Evolutionary conservation across 495 filamentous ascomycete genomes (phyloP).

Genomic region (Aspergillus incahuasiensis): DNA sequence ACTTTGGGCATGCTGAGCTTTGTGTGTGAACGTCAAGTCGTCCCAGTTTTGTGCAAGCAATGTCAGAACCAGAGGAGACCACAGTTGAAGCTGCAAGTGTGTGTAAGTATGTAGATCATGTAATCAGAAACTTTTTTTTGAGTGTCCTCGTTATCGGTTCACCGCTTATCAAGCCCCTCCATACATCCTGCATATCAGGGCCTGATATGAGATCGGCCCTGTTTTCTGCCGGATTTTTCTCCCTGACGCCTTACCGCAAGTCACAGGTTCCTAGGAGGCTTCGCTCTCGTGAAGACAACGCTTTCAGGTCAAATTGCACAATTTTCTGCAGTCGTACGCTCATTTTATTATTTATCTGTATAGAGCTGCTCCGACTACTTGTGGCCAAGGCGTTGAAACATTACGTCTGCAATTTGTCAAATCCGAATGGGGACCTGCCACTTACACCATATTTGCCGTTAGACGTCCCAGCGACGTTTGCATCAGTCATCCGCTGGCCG

Average conservation of each 20-base stretch:
- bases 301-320: no score
- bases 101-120: constrained; percentile 41
- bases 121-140: constrained; percentile 24
- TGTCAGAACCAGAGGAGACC: neutral
- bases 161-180: constrained; percentile 26
- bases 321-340: no score
- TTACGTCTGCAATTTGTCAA: no score
- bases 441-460: no score
- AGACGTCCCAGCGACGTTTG: neutral
- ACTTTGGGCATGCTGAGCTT: constrained; percentile 42
- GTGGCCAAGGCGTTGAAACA: no score
- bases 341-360: no score
- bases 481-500: neutral
- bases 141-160: neutral
- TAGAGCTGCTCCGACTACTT: no score
- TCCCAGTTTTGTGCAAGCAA: neutral
- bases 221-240: constrained; percentile 11
- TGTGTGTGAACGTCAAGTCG: neutral
- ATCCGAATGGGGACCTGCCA: no score
- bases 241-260: neutral
- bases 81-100: constrained; percentile 19
- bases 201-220: neutral
- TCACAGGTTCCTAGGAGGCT: no score
- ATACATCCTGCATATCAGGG: neutral
- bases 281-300: no score